Percentiles rank a stretch among this genome's conserved stretches.
phyloP scores from a whole-genome alignment of 306 rosid genomes.

The Gleditsia sinensis region DNA sequence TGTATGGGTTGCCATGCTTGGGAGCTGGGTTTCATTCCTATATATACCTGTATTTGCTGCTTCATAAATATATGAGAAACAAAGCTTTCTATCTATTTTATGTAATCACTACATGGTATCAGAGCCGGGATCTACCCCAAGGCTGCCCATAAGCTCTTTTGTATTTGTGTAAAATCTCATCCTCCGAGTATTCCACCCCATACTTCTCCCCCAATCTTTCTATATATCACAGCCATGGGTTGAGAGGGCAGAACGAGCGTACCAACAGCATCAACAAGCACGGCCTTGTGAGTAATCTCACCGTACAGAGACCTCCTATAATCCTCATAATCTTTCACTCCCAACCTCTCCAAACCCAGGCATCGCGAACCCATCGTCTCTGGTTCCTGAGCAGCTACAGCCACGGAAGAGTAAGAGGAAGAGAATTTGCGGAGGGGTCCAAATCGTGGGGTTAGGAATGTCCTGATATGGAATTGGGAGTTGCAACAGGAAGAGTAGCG shows the following conservation, averaged over 20 bases:
- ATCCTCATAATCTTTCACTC: slow-evolving; percentile 78
- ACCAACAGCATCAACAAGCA: slow-evolving; percentile 94
- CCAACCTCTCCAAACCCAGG: slow-evolving; percentile 46
- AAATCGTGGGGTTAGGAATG: neutral
- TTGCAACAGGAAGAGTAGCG: neutral
- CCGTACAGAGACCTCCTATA: slow-evolving; percentile 87
- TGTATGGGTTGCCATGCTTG: too few species aligned
- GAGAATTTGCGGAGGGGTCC: slow-evolving; percentile 7
- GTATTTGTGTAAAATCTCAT: slow-evolving; percentile 79
- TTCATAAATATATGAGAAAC: too few species aligned
- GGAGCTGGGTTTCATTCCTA: too few species aligned
- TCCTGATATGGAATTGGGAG: slow-evolving; percentile 31
- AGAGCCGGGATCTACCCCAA: slow-evolving; percentile 96
- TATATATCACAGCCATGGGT: slow-evolving; percentile 96
- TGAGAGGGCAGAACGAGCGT: slow-evolving; percentile 95
- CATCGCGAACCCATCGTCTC: slow-evolving; percentile 36
- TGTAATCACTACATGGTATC: too few species aligned
- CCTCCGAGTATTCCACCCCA: slow-evolving; percentile 86
- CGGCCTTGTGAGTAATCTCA: slow-evolving; percentile 84
- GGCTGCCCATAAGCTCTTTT: slow-evolving; percentile 92
- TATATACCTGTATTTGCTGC: too few species aligned
- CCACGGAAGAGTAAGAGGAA: slow-evolving; percentile 42
- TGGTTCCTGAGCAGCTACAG: slow-evolving; percentile 31
- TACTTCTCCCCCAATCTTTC: slow-evolving; percentile 83
- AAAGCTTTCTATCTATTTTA: too few species aligned